These are phyloP conservation scores for Fusarium buharicum DNA, from an alignment of 2,329 filamentous ascomycete genomes.

Conservation along the genomic window DNA sequence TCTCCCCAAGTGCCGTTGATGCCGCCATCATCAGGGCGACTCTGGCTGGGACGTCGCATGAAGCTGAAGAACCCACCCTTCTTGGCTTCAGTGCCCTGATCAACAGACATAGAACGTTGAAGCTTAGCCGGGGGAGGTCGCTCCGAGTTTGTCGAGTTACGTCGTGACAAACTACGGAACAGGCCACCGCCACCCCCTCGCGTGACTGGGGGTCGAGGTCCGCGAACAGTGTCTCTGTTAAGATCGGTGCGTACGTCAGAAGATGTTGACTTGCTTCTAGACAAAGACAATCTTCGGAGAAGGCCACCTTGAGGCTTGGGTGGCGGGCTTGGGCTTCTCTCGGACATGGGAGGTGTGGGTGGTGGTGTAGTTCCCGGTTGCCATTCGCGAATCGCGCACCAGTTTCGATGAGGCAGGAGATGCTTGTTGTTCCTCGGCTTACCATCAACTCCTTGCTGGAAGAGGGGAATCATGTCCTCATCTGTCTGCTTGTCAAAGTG, in stretches of 20 bases:
- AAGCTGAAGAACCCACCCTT: constrained; percentile 57
- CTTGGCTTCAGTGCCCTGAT: constrained; percentile 60
- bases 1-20: constrained; percentile 67
- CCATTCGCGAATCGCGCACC: constrained; percentile 92
- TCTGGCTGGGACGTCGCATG: constrained; percentile 54
- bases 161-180: constrained; percentile 57
- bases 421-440: constrained; percentile 91
- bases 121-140: constrained; percentile 53
- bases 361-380: constrained; percentile 80
- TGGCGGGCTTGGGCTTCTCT: constrained; percentile 54
- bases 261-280: constrained; percentile 50
- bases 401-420: constrained; percentile 89
- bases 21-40: constrained; percentile 59
- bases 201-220: constrained; percentile 62
- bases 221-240: constrained; percentile 52
- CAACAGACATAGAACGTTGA: constrained; percentile 70
- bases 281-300: constrained; percentile 58
- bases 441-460: constrained; percentile 87
- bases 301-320: constrained; percentile 52
- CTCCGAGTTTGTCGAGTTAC: constrained; percentile 49
- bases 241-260: constrained; percentile 52
- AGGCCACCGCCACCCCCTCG: constrained; percentile 53
- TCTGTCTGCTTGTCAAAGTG: constrained; percentile 82
- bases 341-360: constrained; percentile 68
- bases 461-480: constrained; percentile 95